phyloP scores from a whole-genome alignment of 257 asterid species.

The Prunella vulgaris region DNA sequence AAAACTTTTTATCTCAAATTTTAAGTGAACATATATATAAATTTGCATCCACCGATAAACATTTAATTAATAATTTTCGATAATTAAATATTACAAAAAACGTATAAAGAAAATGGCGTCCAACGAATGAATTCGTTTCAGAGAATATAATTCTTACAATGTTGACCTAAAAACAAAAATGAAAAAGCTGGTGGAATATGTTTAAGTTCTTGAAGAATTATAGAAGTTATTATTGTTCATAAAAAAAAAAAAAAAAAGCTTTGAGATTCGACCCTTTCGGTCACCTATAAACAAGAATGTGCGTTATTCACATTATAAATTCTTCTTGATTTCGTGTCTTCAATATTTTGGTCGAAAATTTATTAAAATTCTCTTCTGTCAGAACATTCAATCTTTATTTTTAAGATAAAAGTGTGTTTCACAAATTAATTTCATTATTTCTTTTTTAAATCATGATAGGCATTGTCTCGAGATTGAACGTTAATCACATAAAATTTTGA shows the following conservation, averaged over 20 bases:
- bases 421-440: neutral
- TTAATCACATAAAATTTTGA: neutral
- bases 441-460: neutral
- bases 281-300: neutral
- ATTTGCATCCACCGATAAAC: too few species aligned
- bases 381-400: neutral
- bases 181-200: neutral
- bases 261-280: conserved; percentile 13
- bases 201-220: conserved; percentile 12
- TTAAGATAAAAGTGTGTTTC: neutral
- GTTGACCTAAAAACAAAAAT: conserved; percentile 19
- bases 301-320: neutral
- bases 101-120: too few species aligned
- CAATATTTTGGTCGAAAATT: neutral
- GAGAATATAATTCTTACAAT: conserved; percentile 21
- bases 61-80: too few species aligned
- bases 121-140: neutral
- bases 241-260: neutral
- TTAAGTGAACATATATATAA: too few species aligned
- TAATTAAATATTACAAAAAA: too few species aligned
- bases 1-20: too few species aligned
- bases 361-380: neutral
- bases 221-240: neutral
- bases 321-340: neutral
- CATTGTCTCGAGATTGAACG: neutral